Conservation (phyloP, 2,329 filamentous ascomycete genomes). For the Alternaria sp. region DNA sequence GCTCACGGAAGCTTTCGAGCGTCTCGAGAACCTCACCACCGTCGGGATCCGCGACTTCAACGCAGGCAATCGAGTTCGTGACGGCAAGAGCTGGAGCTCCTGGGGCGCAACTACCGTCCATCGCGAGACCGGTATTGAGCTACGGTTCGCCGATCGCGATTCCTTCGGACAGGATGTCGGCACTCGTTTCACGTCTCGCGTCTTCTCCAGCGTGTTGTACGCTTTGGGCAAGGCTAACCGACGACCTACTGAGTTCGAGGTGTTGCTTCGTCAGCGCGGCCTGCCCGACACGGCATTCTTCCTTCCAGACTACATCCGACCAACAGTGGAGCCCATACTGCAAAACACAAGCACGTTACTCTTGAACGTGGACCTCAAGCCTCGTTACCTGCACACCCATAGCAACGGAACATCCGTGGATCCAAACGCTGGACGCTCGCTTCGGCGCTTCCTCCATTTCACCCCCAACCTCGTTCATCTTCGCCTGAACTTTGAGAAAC, state of each 20-base stretch:
- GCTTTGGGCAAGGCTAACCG: constrained; percentile 41
- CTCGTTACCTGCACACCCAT: constrained; percentile 16
- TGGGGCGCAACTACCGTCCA: constrained; percentile 58
- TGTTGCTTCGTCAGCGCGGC: constrained; percentile 51
- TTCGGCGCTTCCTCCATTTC: constrained; percentile 49
- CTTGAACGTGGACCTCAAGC: constrained; percentile 40
- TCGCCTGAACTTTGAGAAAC: constrained; percentile 58
- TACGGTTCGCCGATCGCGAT: constrained; percentile 15
- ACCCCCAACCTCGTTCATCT: constrained; percentile 58
- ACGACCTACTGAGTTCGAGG: constrained; percentile 55
- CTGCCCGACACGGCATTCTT: constrained; percentile 54
- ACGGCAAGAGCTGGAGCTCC: constrained; percentile 60
- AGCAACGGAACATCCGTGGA: constrained; percentile 11
- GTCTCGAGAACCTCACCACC: constrained; percentile 61
- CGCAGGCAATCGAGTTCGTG: constrained; percentile 57
- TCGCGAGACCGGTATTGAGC: constrained; percentile 43
- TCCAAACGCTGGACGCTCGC: constrained; percentile 20
- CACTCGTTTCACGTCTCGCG: constrained; percentile 17
- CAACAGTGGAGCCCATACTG: constrained; percentile 52
- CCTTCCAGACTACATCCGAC: constrained; percentile 51
- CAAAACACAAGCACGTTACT: constrained; percentile 56
- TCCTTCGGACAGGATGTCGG: constrained; percentile 6
- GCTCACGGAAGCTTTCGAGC: constrained; percentile 63
- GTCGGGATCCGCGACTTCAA: constrained; percentile 67
- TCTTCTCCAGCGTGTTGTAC: constrained; percentile 28